Evolutionary conservation across 257 asterid genomes (phyloP), one percentile per base, ranked within the genome.

Genomic region (Verbena officinalis): DNA sequence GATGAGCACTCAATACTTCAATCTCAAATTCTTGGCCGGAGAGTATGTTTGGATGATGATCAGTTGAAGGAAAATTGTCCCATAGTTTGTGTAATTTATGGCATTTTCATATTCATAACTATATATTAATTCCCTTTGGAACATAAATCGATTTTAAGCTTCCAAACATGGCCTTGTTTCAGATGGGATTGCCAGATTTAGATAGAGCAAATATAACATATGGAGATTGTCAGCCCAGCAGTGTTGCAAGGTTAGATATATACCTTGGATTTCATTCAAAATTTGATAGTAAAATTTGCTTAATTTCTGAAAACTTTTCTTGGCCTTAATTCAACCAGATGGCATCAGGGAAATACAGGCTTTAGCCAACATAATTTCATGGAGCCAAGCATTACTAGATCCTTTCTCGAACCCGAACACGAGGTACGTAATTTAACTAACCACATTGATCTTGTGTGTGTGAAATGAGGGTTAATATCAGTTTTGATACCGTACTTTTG

Each of bases 151-250:
- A 6, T 14, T 44, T 53, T 31, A 53, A 12, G 16, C 42, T 3
- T 56, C 20, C 55, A 51, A 62, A 44, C 48, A 22, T 54, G 31
- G 16, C 16, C 73, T 51, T 79, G 34, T 63, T 64, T 15, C 91
- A 91, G 98, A 84, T 86, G 81, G 91, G 81, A 0, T 61, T 79
- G 69, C 83, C 72, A 17, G 96, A 84, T 20, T 19, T 70, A 14
- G 97, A 83, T 54, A 80, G 86, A 57, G 75, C 69, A 57, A 84
- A 83, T 49, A 30, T 80, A 7, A 81, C 84, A 59, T 80, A 79
- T 67, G 90, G 74, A 75, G 95, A 86, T 67, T 79, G 86, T 44
- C 90, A 83, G 36, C 69, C 90, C 30, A 72, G 50, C 54, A 59
- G 72, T 49, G 70, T 71, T 55, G 63, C 84, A 59, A 86, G 91